Conservation (phyloP, 176 grass and related monocot genomes). For the Lolium multiflorum region DNA sequence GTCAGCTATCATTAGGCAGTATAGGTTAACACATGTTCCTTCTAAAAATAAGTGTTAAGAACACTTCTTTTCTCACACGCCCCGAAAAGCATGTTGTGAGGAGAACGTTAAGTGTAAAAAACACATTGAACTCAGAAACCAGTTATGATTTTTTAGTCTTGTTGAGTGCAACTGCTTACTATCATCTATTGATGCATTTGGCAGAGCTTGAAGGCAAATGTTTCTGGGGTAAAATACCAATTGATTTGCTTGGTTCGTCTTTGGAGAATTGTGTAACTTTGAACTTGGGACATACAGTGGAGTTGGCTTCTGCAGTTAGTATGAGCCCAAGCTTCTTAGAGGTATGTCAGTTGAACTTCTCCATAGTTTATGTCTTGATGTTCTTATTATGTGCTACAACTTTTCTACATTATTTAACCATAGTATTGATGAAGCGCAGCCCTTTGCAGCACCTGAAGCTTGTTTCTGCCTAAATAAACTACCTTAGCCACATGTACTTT, state of each 20-base stretch:
- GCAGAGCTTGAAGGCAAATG: slow-evolving; percentile 89
- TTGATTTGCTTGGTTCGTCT: slow-evolving; percentile 82
- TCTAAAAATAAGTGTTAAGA: slow-evolving; percentile 19
- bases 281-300: slow-evolving; percentile 76
- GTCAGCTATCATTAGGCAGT: not conserved
- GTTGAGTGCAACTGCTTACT: slow-evolving; percentile 40
- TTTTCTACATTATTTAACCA: slow-evolving; percentile 10
- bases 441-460: slow-evolving; percentile 12
- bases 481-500: not conserved
- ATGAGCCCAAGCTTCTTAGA: slow-evolving; percentile 84
- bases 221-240: slow-evolving; percentile 87
- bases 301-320: slow-evolving; percentile 76
- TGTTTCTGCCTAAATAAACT: slow-evolving; percentile 20
- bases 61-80: not conserved
- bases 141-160: slow-evolving; percentile 34
- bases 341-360: slow-evolving; percentile 58
- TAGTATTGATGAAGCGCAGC: not conserved
- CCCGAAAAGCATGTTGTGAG: not conserved
- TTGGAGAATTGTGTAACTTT: slow-evolving; percentile 82
- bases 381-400: slow-evolving; percentile 10
- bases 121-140: slow-evolving; percentile 9
- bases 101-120: not conserved
- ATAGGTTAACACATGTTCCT: slow-evolving; percentile 12
- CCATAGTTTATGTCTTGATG: slow-evolving; percentile 14
- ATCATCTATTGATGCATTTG: slow-evolving; percentile 41